Base-by-base conservation (phyloP, 208 protist genomes). In the Acanthamoeba triangularis region DNA sequence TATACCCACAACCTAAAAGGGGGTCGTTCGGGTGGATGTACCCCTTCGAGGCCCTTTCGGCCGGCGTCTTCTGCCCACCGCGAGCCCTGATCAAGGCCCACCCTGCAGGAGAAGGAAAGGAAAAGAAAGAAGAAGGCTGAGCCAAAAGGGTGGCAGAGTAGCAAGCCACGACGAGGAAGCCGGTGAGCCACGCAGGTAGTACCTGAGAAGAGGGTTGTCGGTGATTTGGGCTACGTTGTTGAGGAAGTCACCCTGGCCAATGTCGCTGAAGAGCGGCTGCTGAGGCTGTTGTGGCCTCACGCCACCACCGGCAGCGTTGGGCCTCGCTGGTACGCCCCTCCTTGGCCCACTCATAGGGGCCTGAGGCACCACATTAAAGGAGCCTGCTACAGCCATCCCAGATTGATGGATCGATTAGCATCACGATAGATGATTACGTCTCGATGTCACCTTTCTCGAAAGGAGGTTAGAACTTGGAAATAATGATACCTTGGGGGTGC, bases 31-130 rank as follows among this genome's bases (percentile, higher is more conserved):
- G 23, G 5, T 16, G 11, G 28, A 18, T 8, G 11, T 93, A 93
- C 87, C 65, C 87, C 87, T 93, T 93, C 87, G 54, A 93, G 65
- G 35, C 87, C 87, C 65, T 93, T 93, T 20, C 65, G 33, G 59
- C 87, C 65, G 25, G 87, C 87, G 25, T 93, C 87, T 30, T 76
- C 87, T 8, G 61, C 87, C 87, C 87, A 93, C 28, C 33, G 16
- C 25, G 87, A 69, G n/a, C 61, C 87, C n/a, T 69, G 56, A 35
- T 93, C 87, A 10, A 93, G 10, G 20, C 87, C 87, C 65, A 76
- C 65, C n/a, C 56, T 93, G 5, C 76, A 52, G 13, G 33, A 10
- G 23, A 5, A 37, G 10, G 74, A 41, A 10, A 28, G 37, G 28
- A 2, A 35, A 35, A 72, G 63, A 1, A 30, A 20, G 16, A 20